Conservation (phyloP, 1,284 basidiomycete species). For the Ceraceosorus bombacis region DNA sequence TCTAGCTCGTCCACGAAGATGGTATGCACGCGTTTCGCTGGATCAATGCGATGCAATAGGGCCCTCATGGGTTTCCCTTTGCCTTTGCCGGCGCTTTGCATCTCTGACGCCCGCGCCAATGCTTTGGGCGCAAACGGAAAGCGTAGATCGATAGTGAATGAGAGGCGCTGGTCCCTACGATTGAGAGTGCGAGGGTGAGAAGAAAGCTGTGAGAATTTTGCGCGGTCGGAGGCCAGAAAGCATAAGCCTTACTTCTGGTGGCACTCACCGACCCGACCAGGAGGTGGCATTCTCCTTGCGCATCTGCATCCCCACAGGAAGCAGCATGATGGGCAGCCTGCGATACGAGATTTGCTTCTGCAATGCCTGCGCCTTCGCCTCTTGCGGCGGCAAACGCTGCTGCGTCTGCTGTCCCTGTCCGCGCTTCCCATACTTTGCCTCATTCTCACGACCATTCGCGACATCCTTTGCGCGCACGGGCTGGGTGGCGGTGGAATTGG, state of each 20-base stretch:
- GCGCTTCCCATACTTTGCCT: not conserved
- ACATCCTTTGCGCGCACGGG: not conserved
- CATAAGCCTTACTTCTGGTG: too few relatives aligned
- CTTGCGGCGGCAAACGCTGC: constrained; percentile 1
- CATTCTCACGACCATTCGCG: not conserved
- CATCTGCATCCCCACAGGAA: constrained; percentile 12
- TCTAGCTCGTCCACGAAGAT: not conserved
- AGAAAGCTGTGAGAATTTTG: too few relatives aligned
- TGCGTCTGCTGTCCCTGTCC: not conserved
- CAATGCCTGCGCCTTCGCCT: constrained; percentile 5
- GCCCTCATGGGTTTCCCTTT: not conserved
- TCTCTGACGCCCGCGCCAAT: not conserved
- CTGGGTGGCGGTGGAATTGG: not conserved
- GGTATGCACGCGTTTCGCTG: not conserved
- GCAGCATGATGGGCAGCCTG: constrained; percentile 10
- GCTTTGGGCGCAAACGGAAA: not conserved
- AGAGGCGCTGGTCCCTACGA: constrained; percentile 2
- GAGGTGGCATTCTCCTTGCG: constrained; percentile 9
- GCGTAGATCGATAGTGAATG: not conserved
- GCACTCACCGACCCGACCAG: constrained; percentile 3
- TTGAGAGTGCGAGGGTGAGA: not conserved
- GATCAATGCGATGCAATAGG: not conserved
- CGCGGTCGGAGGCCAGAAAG: too few relatives aligned
- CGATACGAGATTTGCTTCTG: not conserved
- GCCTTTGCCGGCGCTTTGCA: not conserved